Conservation (phyloP, 768 basidiomycete genomes). For the Boletus reticulatus region DNA sequence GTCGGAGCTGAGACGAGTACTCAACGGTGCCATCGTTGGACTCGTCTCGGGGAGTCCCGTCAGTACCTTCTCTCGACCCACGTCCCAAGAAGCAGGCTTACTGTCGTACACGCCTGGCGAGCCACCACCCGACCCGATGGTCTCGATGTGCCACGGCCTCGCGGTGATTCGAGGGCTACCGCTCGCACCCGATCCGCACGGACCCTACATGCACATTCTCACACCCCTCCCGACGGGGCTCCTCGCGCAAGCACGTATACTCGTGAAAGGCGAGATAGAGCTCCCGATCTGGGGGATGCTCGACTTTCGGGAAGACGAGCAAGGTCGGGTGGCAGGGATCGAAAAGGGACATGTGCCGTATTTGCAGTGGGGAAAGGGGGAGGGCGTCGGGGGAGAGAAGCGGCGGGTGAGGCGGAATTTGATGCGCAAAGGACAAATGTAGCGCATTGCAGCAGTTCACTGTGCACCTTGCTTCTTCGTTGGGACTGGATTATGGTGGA, state of each 20-base stretch:
- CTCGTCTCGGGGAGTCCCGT: slow-evolving; percentile 43
- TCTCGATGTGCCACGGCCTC: slow-evolving; percentile 70
- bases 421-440: slow-evolving; percentile 80
- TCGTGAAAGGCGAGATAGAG: slow-evolving; percentile 89
- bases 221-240: slow-evolving; percentile 63
- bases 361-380: slow-evolving; percentile 71
- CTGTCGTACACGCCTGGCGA: slow-evolving; percentile 61
- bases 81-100: not conserved
- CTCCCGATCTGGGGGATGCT: slow-evolving; percentile 86
- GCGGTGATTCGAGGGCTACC: slow-evolving; percentile 63
- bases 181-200: slow-evolving; percentile 27
- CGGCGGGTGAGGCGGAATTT: slow-evolving; percentile 53
- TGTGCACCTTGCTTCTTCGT: too few species aligned
- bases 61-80: not conserved
- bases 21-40: slow-evolving; percentile 81
- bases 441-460: not conserved
- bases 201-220: slow-evolving; percentile 61
- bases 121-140: slow-evolving; percentile 51
- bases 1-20: slow-evolving; percentile 63
- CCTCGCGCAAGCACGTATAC: slow-evolving; percentile 33
- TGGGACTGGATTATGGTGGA: too few species aligned
- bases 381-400: slow-evolving; percentile 69
- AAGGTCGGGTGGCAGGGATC: slow-evolving; percentile 45
- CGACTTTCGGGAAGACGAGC: slow-evolving; percentile 52
- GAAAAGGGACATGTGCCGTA: slow-evolving; percentile 66